Conservation (phyloP, 164 flowering plant genomes). For the Vitis rotundifolia region DNA sequence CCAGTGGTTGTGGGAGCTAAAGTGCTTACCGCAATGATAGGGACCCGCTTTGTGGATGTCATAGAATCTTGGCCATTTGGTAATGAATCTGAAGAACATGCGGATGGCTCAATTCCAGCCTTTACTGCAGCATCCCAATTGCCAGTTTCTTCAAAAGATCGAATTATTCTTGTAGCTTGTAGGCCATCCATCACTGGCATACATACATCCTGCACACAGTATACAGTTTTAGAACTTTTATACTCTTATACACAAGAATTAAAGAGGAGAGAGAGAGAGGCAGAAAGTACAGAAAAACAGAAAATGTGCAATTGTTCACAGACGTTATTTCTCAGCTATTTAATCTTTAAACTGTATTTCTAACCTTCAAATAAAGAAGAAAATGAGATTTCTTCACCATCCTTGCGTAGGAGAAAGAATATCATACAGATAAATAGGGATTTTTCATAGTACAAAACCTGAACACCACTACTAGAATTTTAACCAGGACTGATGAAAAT, state of each 20-base stretch:
- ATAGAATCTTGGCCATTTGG: conserved; percentile 18
- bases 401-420: too few relatives aligned
- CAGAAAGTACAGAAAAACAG: too few relatives aligned
- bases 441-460: too few relatives aligned
- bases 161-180: conserved; percentile 84
- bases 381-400: too few relatives aligned
- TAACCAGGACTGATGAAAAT: neutral
- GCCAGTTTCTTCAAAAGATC: conserved; percentile 89
- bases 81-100: conserved; percentile 27
- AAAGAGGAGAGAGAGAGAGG: too few relatives aligned
- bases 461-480: too few relatives aligned
- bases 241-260: too few relatives aligned
- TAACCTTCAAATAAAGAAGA: too few relatives aligned
- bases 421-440: too few relatives aligned
- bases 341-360: too few relatives aligned
- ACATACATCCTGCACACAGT: conserved; percentile 75
- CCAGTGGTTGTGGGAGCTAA: neutral
- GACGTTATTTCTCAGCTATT: too few relatives aligned
- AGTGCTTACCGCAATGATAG: conserved; percentile 79
- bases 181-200: conserved; percentile 99
- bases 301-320: too few relatives aligned
- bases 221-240: neutral
- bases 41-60: conserved; percentile 41
- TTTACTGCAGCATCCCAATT: conserved; percentile 79
- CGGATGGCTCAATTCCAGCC: conserved; percentile 59